Evolutionary conservation across 352 stramenopile species (phyloP), one percentile per base, ranked within the genome.

Genomic region (Pythium dissotocum): DNA sequence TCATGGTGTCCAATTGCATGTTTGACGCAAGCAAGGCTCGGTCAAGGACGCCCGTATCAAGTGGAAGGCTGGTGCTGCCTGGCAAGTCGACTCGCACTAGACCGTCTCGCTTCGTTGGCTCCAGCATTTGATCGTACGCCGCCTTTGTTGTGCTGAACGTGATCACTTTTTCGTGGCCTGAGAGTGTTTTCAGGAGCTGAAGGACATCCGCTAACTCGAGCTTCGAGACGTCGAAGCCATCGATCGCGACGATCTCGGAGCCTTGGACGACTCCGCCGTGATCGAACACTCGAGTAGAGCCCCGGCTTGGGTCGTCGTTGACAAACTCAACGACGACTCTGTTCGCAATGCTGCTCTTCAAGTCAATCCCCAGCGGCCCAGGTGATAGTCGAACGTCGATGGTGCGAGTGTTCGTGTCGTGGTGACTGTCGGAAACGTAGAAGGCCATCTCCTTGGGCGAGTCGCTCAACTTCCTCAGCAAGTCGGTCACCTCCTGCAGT

Each of bases 351-450:
- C 61, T 79, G 42, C 66, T 72, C 67, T 88, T 84, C 42, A 90
- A 61, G 46, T 85, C 78, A 30, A 89, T 75, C 3, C 82, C 82
- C 16, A 90, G 69, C 2, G 82, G 69, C 3, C 82, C 82, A n/a
- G 75, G 48, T 0, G 73, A 72, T 6, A 90, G 63, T 6, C 63
- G 71, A 10, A 89, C 69, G 38, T 80, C 70, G 2, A 88, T 28
- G 0, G 72, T 54, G 9, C 70, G 73, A 24, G 67, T 67, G 33
- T 72, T 80, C 9, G 55, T 32, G 33, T 74, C 71, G 16, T 65
- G 69, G 12, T 38, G 14, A n/a, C 51, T 60, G 13, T 53, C 32
- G 2, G 51, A 59, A 12, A 62, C 61, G 30, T 69, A 57, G 21
- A 88, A 85, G 0, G 32, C 49, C 12, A 90, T 62, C 10, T 74